Evolutionary conservation across 345 rosid species (phyloP).

Genomic region (Gossypium sturtianum): DNA sequence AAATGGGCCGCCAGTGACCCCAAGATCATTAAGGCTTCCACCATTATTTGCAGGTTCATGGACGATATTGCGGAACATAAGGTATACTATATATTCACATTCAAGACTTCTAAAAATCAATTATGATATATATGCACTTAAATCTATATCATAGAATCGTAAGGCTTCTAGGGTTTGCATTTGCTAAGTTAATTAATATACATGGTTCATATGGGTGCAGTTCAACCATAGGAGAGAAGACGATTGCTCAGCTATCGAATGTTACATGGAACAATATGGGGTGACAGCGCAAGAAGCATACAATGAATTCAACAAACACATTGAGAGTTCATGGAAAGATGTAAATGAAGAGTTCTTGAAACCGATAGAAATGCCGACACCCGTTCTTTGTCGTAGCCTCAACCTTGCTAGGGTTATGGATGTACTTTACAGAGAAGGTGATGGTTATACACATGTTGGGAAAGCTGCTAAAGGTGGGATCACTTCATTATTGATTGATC

Average conservation of each 20-base stretch:
- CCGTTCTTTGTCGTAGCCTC: background rate
- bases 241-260: constrained; percentile 4
- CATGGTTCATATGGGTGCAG: background rate
- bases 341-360: constrained; percentile 6
- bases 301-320: background rate
- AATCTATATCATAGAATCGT: background rate
- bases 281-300: background rate
- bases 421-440: constrained; percentile 1
- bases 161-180: too few species aligned
- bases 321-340: constrained; percentile 5
- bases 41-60: constrained; percentile 25
- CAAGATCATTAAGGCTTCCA: constrained; percentile 18
- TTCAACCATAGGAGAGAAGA: constrained; percentile 3
- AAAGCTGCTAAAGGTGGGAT: background rate
- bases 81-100: background rate
- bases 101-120: too few species aligned
- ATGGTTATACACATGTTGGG: background rate
- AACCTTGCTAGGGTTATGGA: constrained; percentile 7
- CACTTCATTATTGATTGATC: background rate
- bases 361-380: background rate
- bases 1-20: constrained; percentile 17
- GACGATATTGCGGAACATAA: constrained; percentile 21
- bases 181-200: too few species aligned
- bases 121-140: too few species aligned
- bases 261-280: constrained; percentile 5